Conservation (phyloP, 2,329 filamentous ascomycete species). For the Cladosporium sp. region DNA sequence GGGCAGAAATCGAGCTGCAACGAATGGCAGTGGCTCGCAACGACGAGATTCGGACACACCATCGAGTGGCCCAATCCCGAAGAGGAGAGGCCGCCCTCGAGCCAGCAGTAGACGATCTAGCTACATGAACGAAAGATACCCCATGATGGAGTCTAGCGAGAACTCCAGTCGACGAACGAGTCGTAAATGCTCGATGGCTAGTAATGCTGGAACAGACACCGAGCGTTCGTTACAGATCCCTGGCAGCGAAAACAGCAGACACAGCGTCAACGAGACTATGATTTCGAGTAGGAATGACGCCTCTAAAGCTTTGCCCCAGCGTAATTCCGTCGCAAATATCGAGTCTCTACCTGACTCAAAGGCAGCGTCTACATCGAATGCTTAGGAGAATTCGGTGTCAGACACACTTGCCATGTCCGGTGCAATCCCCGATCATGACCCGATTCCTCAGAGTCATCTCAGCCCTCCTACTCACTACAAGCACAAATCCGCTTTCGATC, state of each 20-base stretch:
- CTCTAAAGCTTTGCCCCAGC: constrained; percentile 2
- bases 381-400: not conserved
- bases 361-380: constrained; percentile 16
- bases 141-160: constrained; percentile 41
- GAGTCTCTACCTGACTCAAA: constrained; percentile 18
- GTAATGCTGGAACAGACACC: constrained; percentile 12
- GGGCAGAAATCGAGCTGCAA: not conserved
- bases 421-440: not conserved
- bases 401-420: constrained; percentile 1
- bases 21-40: constrained; percentile 3
- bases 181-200: constrained; percentile 13
- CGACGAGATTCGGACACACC: constrained; percentile 18
- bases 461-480: constrained; percentile 8
- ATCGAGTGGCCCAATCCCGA: constrained; percentile 8
- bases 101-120: constrained; percentile 29
- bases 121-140: constrained; percentile 49
- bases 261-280: constrained; percentile 7
- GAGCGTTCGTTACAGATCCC: constrained; percentile 11
- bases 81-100: constrained; percentile 22
- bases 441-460: not conserved
- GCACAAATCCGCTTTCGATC: constrained; percentile 36
- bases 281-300: not conserved
- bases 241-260: constrained; percentile 15
- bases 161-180: constrained; percentile 24
- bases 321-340: constrained; percentile 14